A percentile compares a stretch with the other conserved stretches of the same genome.
Evolutionary conservation across 495 filamentous ascomycete species (phyloP).

Genomic region (Aspergillus hancockii): DNA sequence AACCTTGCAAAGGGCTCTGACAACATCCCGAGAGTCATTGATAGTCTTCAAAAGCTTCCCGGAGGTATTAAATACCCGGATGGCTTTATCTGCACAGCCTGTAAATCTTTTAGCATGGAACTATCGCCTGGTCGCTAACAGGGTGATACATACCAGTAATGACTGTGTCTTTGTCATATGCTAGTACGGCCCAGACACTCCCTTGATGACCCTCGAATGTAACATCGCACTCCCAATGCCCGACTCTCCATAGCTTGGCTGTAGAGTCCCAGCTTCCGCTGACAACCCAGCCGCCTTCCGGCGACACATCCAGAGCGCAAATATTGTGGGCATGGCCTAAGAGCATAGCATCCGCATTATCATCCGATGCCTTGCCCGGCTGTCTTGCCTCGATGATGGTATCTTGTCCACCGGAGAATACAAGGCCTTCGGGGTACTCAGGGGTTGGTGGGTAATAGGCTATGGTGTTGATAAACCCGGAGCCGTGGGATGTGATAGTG

Average conservation of each 20-base stretch:
- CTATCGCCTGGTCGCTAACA: not conserved
- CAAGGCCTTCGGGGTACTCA: conserved; percentile 73
- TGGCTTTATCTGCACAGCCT: conserved; percentile 84
- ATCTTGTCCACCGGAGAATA: conserved; percentile 86
- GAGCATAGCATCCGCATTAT: conserved; percentile 82
- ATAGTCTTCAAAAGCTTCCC: conserved; percentile 68
- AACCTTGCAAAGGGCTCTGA: conserved; percentile 82
- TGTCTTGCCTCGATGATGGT: conserved; percentile 88
- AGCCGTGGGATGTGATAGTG: conserved; percentile 71
- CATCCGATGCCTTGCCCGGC: conserved; percentile 60
- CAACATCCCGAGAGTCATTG: conserved; percentile 72
- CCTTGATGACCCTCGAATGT: conserved; percentile 75
- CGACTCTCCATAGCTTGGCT: conserved; percentile 73
- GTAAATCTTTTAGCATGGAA: conserved; percentile 13
- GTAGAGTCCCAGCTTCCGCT: conserved; percentile 96
- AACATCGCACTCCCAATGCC: conserved; percentile 73
- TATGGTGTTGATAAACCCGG: conserved; percentile 82
- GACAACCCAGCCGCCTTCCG: conserved; percentile 69
- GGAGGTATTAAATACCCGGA: conserved; percentile 74
- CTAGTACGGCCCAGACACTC: conserved; percentile 88
- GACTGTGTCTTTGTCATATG: conserved; percentile 74
- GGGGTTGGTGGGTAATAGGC: conserved; percentile 72
- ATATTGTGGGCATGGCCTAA: conserved; percentile 86
- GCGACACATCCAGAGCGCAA: conserved; percentile 77
- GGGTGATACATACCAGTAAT: conserved; percentile 65